A percentile compares a stretch with the other conserved stretches of the same genome.
These are phyloP conservation scores for Cornus kousa DNA, from an alignment of 148 eudicot species.

Conservation along the genomic window DNA sequence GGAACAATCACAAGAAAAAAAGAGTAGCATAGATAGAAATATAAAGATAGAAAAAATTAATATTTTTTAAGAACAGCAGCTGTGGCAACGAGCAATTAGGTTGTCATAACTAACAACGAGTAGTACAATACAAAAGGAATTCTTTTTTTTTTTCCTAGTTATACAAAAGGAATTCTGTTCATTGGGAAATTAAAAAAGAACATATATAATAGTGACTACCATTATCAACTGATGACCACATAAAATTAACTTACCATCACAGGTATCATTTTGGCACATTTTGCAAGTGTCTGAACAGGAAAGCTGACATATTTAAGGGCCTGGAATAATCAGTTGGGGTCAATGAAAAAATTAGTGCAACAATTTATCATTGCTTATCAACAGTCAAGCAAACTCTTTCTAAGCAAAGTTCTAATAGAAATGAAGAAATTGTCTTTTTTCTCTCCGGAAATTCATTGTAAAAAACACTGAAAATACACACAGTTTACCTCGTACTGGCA, in stretches of 20 bases:
- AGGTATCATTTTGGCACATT: slow-evolving; percentile 98
- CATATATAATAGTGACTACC: background rate
- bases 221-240: background rate
- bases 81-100: background rate
- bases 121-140: background rate
- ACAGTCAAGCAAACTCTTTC: background rate
- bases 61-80: background rate
- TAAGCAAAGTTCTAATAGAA: background rate
- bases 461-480: slow-evolving; percentile 1
- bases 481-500: slow-evolving; percentile 93
- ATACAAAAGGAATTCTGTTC: background rate
- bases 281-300: slow-evolving; percentile 93
- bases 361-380: background rate
- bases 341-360: slow-evolving; percentile 9
- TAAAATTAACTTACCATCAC: slow-evolving; percentile 67
- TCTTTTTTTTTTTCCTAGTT: too few relatives aligned
- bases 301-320: slow-evolving; percentile 97
- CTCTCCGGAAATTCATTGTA: background rate
- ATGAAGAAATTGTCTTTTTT: background rate
- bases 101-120: background rate
- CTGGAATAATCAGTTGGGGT: slow-evolving; percentile 35
- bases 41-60: background rate
- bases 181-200: background rate
- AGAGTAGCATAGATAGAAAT: background rate
- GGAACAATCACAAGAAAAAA: background rate